Conservation (phyloP, 768 basidiomycete species). For the Naganishia antarctica region DNA sequence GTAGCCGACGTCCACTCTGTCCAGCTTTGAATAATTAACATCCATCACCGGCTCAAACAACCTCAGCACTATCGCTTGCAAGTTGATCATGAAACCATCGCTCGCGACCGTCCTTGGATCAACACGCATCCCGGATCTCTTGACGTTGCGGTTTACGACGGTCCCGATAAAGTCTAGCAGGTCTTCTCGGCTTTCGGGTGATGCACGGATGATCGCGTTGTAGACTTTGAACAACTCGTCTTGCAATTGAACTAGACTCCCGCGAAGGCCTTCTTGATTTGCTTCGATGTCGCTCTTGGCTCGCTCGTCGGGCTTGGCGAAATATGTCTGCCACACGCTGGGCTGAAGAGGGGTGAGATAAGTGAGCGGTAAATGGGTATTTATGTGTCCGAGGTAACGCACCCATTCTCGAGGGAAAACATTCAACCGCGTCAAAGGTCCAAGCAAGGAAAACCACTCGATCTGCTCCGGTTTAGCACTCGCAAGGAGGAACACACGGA, state of each 20-base stretch:
- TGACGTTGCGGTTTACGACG: constrained; percentile 69
- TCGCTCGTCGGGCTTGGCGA: constrained; percentile 76
- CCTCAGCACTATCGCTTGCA: constrained; percentile 72
- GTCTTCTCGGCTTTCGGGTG: constrained; percentile 69
- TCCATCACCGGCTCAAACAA: constrained; percentile 96
- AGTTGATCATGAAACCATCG: constrained; percentile 88
- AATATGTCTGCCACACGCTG: constrained; percentile 68
- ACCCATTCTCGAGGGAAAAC: constrained; percentile 90
- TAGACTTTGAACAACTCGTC: constrained; percentile 73
- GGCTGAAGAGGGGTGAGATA: constrained; percentile 56
- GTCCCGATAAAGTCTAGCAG: constrained; percentile 76
- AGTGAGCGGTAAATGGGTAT: too few relatives aligned
- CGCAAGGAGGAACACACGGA: constrained; percentile 43
- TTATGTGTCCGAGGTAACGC: constrained; percentile 31
- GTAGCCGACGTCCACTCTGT: constrained; percentile 80
- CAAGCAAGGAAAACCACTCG: constrained; percentile 61
- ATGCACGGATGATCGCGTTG: constrained; percentile 79
- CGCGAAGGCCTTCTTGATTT: constrained; percentile 76
- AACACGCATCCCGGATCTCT: constrained; percentile 86
- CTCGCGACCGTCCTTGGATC: constrained; percentile 78
- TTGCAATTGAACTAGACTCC: constrained; percentile 72
- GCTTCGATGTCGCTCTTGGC: constrained; percentile 70
- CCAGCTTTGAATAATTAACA: constrained; percentile 72
- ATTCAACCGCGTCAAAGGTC: constrained; percentile 75
- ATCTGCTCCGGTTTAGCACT: constrained; percentile 42